Evolutionary conservation across 2,329 filamentous ascomycete species (phyloP), one percentile per base, ranked within the genome.

Genomic region (Rutstroemia sp.): DNA sequence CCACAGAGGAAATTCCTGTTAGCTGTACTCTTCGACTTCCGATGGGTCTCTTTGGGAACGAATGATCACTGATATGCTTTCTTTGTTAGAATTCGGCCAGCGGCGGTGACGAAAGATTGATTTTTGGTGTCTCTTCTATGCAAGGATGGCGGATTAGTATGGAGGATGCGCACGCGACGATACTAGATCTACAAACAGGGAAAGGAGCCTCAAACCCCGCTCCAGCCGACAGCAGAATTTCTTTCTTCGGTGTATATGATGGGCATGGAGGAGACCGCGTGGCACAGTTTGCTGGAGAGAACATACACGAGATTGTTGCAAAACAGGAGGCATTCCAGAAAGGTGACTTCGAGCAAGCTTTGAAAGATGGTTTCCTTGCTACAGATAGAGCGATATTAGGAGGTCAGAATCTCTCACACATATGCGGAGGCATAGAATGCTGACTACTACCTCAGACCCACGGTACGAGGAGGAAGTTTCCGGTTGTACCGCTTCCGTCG

Each of bases 71-170:
- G 54, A 62, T 50, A 62, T 52, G 49, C 46, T 27, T 49, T 41
- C 39, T 37, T 41, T 38, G 38, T 58, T 71, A 97, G 94, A 80
- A 85, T 76, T 99, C 94, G 69, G 86, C 87, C 72, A 85, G 85
- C 71, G 92, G 92, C 75, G 86, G 90, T 77, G 92, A 97, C 88
- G 91, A 95, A 64, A 86, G 90, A 71, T 85, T 96, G 71, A 76
- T 94, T 71, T 99, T 89, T 74, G 94, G 94, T 71, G 85, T 97
- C 64, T 99, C 94, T 64, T 91, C 91, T 75, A 99, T 99, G 94
- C 94, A 99, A 76, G 94, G 94, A 79, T 99, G 94, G 94, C 88
- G 94, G 77, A 97, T 99, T 77, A 96, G 90, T 79, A 99, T 99
- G 94, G 94, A 99, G 74, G 94, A 99, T 72, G 86, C 94, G 62